A percentile compares a stretch with the other conserved stretches of the same genome.
phyloP scores from a whole-genome alignment of 306 rosid species.

The Cotoneaster glaucophyllus region DNA sequence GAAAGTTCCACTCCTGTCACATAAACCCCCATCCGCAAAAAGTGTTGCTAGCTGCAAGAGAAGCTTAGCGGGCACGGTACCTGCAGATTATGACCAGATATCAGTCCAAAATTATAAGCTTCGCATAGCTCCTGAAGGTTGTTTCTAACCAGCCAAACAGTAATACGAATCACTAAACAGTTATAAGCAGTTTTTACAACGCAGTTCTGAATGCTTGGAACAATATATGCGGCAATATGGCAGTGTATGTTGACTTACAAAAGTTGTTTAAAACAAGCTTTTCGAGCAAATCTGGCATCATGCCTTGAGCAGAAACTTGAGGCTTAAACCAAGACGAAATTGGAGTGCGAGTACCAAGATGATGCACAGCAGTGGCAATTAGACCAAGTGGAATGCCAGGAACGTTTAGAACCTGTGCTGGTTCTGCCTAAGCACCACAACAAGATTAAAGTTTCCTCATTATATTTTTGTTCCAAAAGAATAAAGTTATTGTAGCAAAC shows the following conservation, averaged over 20 bases:
- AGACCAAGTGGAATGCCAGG: constrained; percentile 85
- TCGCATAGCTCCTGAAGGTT: neutral
- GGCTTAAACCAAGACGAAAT: constrained; percentile 58
- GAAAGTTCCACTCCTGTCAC: constrained; percentile 62
- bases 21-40: constrained; percentile 61
- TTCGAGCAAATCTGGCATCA: constrained; percentile 66
- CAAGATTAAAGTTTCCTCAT: neutral
- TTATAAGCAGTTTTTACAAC: neutral
- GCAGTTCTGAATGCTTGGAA: neutral
- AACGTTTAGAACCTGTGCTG: constrained; percentile 59
- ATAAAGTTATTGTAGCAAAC: neutral
- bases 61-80: constrained; percentile 78
- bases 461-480: neutral
- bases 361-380: constrained; percentile 45
- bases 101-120: no score
- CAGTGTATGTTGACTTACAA: constrained; percentile 32
- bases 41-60: constrained; percentile 64
- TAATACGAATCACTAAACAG: neutral
- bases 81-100: constrained; percentile 33
- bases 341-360: constrained; percentile 51
- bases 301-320: constrained; percentile 66
- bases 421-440: constrained; percentile 52
- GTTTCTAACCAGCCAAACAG: neutral
- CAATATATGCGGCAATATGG: neutral
- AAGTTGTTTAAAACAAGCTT: constrained; percentile 77